Evolutionary conservation across 768 basidiomycete genomes (phyloP).

Genomic region (Hydnomerulius pinastri): DNA sequence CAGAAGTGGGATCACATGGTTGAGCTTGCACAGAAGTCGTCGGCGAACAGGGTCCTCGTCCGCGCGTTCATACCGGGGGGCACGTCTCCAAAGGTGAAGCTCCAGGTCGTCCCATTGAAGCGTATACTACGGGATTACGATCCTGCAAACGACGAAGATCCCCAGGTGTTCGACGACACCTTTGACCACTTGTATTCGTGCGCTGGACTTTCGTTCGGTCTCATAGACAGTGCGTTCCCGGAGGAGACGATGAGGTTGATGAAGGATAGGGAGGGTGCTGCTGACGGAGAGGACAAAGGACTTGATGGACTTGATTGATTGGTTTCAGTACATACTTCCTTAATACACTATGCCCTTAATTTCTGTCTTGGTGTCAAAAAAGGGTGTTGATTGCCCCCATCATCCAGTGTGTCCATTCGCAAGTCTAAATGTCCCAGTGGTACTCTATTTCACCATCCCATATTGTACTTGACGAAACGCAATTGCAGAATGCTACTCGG

Average conservation of each 20-base stretch:
- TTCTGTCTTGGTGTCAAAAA: too few species aligned
- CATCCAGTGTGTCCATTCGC: too few species aligned
- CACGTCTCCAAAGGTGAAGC: slow-evolving; percentile 22
- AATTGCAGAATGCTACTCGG: too few species aligned
- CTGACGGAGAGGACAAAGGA: neutral
- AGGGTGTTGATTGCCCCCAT: too few species aligned
- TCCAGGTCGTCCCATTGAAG: slow-evolving; percentile 26
- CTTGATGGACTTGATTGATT: neutral
- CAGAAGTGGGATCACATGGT: slow-evolving; percentile 30
- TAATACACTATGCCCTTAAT: too few species aligned
- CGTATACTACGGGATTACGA: slow-evolving; percentile 13
- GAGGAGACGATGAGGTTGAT: slow-evolving; percentile 14
- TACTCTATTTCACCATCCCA: too few species aligned
- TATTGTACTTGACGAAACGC: too few species aligned
- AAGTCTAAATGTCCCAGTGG: too few species aligned
- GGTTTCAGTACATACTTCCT: neutral
- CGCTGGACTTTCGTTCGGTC: slow-evolving; percentile 13
- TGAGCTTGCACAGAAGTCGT: slow-evolving; percentile 27
- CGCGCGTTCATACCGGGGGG: slow-evolving; percentile 31
- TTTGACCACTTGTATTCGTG: slow-evolving; percentile 30
- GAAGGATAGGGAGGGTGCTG: slow-evolving; percentile 11
- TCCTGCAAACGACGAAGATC: slow-evolving; percentile 14
- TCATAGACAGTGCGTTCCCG: slow-evolving; percentile 26
- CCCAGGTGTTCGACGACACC: slow-evolving; percentile 19
- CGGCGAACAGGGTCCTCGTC: slow-evolving; percentile 23